Evolutionary conservation across 208 protist species (phyloP), one percentile per base, ranked within the genome.

Genomic region (Strigomonas culicis): DNA sequence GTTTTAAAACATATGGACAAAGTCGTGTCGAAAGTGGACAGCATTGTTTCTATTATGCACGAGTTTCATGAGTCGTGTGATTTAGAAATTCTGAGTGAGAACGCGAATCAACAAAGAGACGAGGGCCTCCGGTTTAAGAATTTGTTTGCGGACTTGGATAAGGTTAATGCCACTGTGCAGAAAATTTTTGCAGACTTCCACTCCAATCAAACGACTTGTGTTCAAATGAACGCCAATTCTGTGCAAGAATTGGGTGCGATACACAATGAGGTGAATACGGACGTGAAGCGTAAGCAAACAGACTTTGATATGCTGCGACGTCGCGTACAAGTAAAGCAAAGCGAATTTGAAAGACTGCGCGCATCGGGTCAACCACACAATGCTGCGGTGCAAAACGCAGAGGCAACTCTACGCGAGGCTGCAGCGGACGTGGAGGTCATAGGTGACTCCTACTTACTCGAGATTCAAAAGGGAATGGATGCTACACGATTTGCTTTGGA

Each of bases 41-140:
- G 65, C 0, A 58, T 88, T 17, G 41, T 84, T 39, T 39, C 15
- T 2, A 78, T 66, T 4, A 56, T 90, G 7, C 49, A 80, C 41
- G 32, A 63, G 11, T 90, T 88, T 75, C 75, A 79, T 47, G 44
- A 77, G 6, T 68, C 66, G 13, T 93, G 86, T 62, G 80, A 88
- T 62, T 41, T 74, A 43, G 74, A 88, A 41, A 30, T 87, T 2
- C 6, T 10, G 27, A 21, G 6, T 27, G 30, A 36, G 3, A 44
- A 4, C 32, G 56, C 31, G n/a, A 36, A 8, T 44, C 30, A 36
- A 31, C 24, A 47, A 0, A 56, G 63, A 0, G 58, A 73, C 43
- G 27, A 63, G 1, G 61, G 70, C 8, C 32, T 52, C 7, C 53
- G 59, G 41, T 70, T 74, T 25, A 30, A 66, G 11, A 47, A 55